Evolutionary conservation across 495 filamentous ascomycete genomes (phyloP).

Genomic region (Tetracladium setigerum): DNA sequence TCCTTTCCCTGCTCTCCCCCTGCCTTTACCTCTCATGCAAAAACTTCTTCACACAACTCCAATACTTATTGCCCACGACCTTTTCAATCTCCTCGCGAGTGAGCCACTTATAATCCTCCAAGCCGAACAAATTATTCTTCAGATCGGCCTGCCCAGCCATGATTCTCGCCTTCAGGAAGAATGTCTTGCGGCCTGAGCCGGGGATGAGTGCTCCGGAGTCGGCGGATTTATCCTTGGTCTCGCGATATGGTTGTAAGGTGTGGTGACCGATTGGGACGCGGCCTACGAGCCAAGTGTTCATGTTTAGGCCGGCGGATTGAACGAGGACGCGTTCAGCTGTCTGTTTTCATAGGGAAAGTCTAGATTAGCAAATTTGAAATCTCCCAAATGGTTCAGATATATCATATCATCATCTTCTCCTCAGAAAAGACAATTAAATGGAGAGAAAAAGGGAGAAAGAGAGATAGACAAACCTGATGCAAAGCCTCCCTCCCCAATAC

Average conservation of each 20-base stretch:
- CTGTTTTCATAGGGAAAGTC: slow-evolving; percentile 35
- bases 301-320: slow-evolving; percentile 78
- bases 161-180: slow-evolving; percentile 93
- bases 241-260: slow-evolving; percentile 35
- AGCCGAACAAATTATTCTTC: slow-evolving; percentile 56
- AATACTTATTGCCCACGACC: slow-evolving; percentile 57
- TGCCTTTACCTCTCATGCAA: slow-evolving; percentile 38
- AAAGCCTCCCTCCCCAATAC: slow-evolving; percentile 65
- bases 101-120: slow-evolving; percentile 86
- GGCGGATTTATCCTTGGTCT: neutral
- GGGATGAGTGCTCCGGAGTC: slow-evolving; percentile 17
- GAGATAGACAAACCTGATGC: slow-evolving; percentile 59
- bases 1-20: neutral
- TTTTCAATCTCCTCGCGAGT: slow-evolving; percentile 77
- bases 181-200: slow-evolving; percentile 65
- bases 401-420: too few species aligned
- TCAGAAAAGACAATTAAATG: neutral
- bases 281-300: slow-evolving; percentile 98
- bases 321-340: slow-evolving; percentile 70
- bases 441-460: neutral
- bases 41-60: slow-evolving; percentile 67
- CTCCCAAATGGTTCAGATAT: too few species aligned
- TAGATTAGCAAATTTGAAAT: neutral
- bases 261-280: slow-evolving; percentile 82
- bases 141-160: slow-evolving; percentile 93